A percentile compares a stretch with the other conserved stretches of the same genome.
Conservation (phyloP, 2,329 filamentous ascomycete species). For the Aspergillus phoenicis region DNA sequence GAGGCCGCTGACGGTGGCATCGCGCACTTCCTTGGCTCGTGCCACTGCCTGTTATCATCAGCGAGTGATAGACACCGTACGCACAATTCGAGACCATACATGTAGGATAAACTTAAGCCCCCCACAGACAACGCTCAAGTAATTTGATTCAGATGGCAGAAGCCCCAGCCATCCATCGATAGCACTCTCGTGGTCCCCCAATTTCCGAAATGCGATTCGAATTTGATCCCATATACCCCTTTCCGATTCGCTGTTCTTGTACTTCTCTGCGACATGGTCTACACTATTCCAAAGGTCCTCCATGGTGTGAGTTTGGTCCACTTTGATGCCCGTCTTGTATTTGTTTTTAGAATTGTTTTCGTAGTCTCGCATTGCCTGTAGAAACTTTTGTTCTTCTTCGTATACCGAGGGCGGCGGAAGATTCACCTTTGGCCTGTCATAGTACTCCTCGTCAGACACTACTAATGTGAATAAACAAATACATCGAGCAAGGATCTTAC, state of each 20-base stretch:
- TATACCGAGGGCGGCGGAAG: no score
- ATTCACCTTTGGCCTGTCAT: no score
- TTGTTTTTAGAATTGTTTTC: not conserved
- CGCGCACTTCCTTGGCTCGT: not conserved
- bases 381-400: not conserved
- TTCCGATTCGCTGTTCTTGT: no score
- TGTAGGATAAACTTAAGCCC: not conserved
- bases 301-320: not conserved
- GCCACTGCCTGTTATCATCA: not conserved
- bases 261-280: not conserved
- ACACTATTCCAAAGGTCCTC: not conserved
- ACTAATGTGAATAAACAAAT: no score
- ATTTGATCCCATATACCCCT: not conserved
- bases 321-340: not conserved
- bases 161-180: not conserved
- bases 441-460: no score
- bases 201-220: no score
- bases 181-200: not conserved
- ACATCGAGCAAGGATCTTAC: no score
- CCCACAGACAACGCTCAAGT: not conserved
- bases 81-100: not conserved
- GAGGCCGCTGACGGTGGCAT: not conserved
- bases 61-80: not conserved
- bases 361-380: not conserved
- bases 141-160: not conserved